Percentiles rank a stretch among this genome's conserved stretches.
phyloP scores from a whole-genome alignment of 208 protist species.

The Strigomonas culicis region DNA sequence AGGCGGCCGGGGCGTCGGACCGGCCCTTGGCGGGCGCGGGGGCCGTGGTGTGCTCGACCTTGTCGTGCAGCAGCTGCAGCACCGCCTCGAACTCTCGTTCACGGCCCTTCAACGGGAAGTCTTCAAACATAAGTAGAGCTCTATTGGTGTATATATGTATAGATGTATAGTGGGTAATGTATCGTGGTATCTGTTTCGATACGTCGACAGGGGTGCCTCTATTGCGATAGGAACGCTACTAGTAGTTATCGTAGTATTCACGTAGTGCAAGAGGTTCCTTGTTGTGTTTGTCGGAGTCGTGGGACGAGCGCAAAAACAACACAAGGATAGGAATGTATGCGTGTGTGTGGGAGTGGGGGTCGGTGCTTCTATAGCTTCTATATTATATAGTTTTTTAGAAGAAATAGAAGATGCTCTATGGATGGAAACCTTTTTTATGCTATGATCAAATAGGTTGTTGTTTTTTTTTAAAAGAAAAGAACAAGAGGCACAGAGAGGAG shows the following conservation, averaged over 20 bases:
- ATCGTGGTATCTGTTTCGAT: no score
- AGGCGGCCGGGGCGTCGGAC: no score
- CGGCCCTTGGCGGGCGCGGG: no score
- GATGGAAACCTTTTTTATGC: not conserved
- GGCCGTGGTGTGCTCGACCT: no score
- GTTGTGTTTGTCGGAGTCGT: not conserved
- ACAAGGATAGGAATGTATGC: not conserved
- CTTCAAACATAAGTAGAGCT: not conserved
- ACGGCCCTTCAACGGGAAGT: slow-evolving; percentile 26
- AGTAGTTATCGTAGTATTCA: not conserved
- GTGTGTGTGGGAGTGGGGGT: not conserved
- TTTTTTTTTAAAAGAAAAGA: slow-evolving; percentile 2
- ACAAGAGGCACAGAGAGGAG: not conserved
- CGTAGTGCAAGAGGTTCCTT: not conserved
- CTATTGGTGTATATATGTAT: slow-evolving; percentile 4
- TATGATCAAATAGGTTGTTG: not conserved
- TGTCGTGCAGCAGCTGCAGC: slow-evolving; percentile 43
- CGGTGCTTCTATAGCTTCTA: not conserved
- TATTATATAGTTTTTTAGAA: not conserved
- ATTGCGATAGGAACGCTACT: no score
- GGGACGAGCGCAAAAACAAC: not conserved
- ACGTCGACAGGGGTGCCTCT: not conserved
- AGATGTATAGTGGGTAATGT: no score
- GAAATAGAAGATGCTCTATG: not conserved
- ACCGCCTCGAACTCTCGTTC: slow-evolving; percentile 59